Base-by-base conservation (phyloP, 75 land plant species). In the Chamaecyparis obtusa region DNA sequence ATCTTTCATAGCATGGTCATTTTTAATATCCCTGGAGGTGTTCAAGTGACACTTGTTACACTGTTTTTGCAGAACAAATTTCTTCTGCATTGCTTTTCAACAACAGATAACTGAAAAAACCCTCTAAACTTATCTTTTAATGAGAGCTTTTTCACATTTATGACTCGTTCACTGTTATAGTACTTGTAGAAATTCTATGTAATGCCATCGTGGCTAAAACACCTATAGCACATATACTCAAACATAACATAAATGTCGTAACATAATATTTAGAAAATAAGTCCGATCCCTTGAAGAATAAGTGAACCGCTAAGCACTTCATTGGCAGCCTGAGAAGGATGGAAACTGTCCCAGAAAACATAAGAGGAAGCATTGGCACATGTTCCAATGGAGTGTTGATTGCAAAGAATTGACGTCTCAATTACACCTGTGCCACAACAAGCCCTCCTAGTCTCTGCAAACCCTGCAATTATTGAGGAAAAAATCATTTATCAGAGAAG, bases 351-450 rank as follows among this genome's bases (percentile, higher is more conserved):
- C 91, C 92, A 97, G 86, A 96, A 97, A 39, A 97, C 93, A 86
- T 94, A 95, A 71, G 87, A 79, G 1, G 90, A 88, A 6, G 97
- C 94, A 84, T 97, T 95, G 5, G 77, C 39, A 82, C 97, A 97
- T 21, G 95, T 97, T 21, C 96, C 95, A 17, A 88, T 49, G 0
- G 94, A 91, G 36, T 85, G 55, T 14, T 88, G 76, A 83, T 95
- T 95, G 95, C 99, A 96, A 51, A 94, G n/a, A 27, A 94, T 78
- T 0, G 92, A 85, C 13, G 93, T 89, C 87, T 97, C 98, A 19
- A 96, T 86, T 1, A 74, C 85, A 27, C 98, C 95, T 3, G 99
- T 96, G 9, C 98, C 98, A 72, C 99, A 96, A 86, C 99, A 97
- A 3, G 92, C 96, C 86, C 71, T 93, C 32, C 92, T 91, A 14